Conservation (phyloP, 2,329 filamentous ascomycete genomes). For the Botrytis byssoidea region DNA sequence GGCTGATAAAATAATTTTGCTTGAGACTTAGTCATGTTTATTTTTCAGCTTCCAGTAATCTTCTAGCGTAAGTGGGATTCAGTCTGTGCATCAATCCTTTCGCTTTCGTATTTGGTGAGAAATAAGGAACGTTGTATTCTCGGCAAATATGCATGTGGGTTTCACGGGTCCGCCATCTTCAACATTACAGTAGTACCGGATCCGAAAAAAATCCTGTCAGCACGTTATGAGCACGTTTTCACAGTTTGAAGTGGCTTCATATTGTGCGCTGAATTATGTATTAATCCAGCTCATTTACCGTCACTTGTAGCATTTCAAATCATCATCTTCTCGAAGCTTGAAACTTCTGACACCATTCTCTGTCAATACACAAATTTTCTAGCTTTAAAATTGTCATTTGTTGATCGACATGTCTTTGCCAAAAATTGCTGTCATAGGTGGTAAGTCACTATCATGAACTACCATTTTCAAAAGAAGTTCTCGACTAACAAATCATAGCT, state of each 20-base stretch:
- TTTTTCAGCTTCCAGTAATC: not conserved
- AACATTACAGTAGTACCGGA: not conserved
- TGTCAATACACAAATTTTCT: not conserved
- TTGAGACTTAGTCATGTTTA: not conserved
- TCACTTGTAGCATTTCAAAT: not conserved
- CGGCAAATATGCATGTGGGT: not conserved
- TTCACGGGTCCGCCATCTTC: not conserved
- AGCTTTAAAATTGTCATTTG: too few species aligned
- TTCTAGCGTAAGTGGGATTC: not conserved
- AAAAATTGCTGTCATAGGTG: slow-evolving; percentile 11
- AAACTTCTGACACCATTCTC: not conserved
- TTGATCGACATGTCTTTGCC: slow-evolving; percentile 3
- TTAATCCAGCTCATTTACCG: not conserved
- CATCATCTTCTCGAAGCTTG: not conserved
- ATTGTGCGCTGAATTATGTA: not conserved
- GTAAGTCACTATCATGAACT: slow-evolving; percentile 33
- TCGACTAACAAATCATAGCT: slow-evolving; percentile 31
- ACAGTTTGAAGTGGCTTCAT: not conserved
- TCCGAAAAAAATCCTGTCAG: slow-evolving; percentile 11
- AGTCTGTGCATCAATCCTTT: not conserved
- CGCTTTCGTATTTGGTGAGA: not conserved
- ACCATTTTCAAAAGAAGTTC: slow-evolving; percentile 38
- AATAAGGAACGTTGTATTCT: not conserved
- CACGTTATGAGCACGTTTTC: slow-evolving; percentile 8
- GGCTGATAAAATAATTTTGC: not conserved